phyloP scores from a whole-genome alignment of 75 land plant species.

The Cryptomeria japonica region DNA sequence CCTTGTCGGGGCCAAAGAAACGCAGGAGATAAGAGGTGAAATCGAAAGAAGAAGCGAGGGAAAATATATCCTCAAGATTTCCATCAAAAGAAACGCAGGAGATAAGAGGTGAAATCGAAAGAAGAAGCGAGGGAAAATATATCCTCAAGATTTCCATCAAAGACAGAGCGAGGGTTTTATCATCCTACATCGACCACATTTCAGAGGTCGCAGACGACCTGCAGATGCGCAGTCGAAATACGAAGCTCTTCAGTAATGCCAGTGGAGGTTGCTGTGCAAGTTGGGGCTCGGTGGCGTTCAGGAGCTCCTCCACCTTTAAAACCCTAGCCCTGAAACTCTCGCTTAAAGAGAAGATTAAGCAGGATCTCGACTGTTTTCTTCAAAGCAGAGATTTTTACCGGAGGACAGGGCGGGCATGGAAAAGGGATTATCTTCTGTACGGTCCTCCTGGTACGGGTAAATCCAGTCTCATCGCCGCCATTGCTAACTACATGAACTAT shows the following conservation, averaged over 20 bases:
- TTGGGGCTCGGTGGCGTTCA: conserved; percentile 27
- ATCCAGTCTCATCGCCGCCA: conserved; percentile 32
- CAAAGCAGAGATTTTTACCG: conserved; percentile 17
- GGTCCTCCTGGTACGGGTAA: conserved; percentile 42
- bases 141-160: too few species aligned
- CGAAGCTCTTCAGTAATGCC: conserved; percentile 20
- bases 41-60: conserved; percentile 15
- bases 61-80: conserved; percentile 19
- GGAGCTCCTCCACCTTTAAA: conserved; percentile 26
- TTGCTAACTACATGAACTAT: conserved; percentile 23
- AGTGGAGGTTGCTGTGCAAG: neutral
- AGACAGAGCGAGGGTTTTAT: conserved; percentile 22
- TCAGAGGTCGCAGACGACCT: conserved; percentile 1
- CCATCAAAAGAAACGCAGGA: too few species aligned
- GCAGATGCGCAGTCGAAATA: neutral
- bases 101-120: too few species aligned
- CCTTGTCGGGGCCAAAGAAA: neutral
- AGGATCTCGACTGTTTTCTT: conserved; percentile 17
- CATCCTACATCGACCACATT: conserved; percentile 28
- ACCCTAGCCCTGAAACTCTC: conserved; percentile 24
- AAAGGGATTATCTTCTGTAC: conserved; percentile 34
- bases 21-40: neutral
- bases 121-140: too few species aligned
- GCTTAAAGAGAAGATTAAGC: conserved; percentile 12
- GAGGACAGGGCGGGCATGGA: conserved; percentile 24